phyloP scores from a whole-genome alignment of 495 filamentous ascomycete species.

The Talaromyces nanjingensis region DNA sequence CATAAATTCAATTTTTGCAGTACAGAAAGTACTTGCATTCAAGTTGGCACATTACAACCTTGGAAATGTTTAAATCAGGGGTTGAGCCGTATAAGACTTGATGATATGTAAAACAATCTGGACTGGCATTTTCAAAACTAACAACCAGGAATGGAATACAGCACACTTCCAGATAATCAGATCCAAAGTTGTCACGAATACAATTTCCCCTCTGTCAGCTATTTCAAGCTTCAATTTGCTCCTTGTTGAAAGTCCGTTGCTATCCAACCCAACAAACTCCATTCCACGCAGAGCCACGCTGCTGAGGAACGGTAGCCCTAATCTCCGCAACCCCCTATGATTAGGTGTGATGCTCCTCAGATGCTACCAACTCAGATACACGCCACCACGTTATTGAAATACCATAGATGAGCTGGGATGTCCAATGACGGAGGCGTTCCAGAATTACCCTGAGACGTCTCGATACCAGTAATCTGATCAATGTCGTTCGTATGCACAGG shows the following conservation, averaged over 20 bases:
- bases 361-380: conserved; percentile 11
- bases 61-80: too few relatives aligned
- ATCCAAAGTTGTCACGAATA: not conserved
- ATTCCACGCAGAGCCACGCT: not conserved
- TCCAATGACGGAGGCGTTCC: conserved; percentile 14
- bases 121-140: not conserved
- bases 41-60: too few relatives aligned
- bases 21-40: too few relatives aligned
- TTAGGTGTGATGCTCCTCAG: not conserved
- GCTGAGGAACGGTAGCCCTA: not conserved
- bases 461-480: not conserved
- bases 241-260: not conserved
- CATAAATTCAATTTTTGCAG: too few relatives aligned
- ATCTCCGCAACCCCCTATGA: not conserved
- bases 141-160: not conserved
- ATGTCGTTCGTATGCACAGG: not conserved
- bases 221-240: not conserved
- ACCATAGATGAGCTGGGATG: conserved; percentile 31
- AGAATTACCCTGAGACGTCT: conserved; percentile 26
- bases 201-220: not conserved
- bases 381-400: conserved; percentile 27
- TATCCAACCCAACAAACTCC: not conserved
- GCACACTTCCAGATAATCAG: not conserved
- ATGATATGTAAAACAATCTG: not conserved
- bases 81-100: too few relatives aligned